These are phyloP conservation scores for Ceratobasidium sp. DNA, from an alignment of 1,284 basidiomycete species.

Conservation along the genomic window DNA sequence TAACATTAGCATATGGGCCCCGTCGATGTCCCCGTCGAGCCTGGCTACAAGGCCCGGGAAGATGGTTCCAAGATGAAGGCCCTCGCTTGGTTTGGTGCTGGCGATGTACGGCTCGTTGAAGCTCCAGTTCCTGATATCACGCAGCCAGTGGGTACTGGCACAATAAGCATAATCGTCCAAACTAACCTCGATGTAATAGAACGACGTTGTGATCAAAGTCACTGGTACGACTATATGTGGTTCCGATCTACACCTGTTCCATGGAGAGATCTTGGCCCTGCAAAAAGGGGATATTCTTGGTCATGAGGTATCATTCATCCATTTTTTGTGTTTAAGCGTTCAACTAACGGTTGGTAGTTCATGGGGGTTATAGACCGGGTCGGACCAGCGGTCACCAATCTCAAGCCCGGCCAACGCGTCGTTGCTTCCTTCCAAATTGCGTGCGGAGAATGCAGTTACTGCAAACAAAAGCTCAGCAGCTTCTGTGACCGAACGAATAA, in stretches of 20 bases:
- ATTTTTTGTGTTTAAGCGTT: not conserved
- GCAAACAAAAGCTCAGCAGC: conserved; percentile 77
- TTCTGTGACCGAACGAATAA: conserved; percentile 81
- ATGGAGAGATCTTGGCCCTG: conserved; percentile 68
- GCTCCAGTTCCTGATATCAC: conserved; percentile 76
- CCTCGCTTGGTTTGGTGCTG: conserved; percentile 73
- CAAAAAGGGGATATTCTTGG: conserved; percentile 82
- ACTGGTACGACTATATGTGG: conserved; percentile 81
- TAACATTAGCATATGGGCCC: conserved; percentile 59
- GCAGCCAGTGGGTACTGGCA: conserved; percentile 59
- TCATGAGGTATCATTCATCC: conserved; percentile 66
- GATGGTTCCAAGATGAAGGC: conserved; percentile 75
- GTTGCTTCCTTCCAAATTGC: conserved; percentile 84
- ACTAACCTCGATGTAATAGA: conserved; percentile 49
- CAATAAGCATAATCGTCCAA: not conserved
- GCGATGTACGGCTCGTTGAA: conserved; percentile 67
- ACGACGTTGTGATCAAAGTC: conserved; percentile 76
- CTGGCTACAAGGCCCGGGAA: conserved; percentile 65
- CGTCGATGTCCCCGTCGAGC: conserved; percentile 61
- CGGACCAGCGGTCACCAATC: conserved; percentile 71
- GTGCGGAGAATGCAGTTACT: conserved; percentile 80
- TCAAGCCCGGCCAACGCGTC: conserved; percentile 75
- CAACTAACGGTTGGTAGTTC: conserved; percentile 60
- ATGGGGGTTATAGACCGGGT: conserved; percentile 78
- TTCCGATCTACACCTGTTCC: conserved; percentile 72